These are phyloP conservation scores for Chaetomium olivaceum DNA, from an alignment of 2,329 filamentous ascomycete genomes.

Conservation along the genomic window DNA sequence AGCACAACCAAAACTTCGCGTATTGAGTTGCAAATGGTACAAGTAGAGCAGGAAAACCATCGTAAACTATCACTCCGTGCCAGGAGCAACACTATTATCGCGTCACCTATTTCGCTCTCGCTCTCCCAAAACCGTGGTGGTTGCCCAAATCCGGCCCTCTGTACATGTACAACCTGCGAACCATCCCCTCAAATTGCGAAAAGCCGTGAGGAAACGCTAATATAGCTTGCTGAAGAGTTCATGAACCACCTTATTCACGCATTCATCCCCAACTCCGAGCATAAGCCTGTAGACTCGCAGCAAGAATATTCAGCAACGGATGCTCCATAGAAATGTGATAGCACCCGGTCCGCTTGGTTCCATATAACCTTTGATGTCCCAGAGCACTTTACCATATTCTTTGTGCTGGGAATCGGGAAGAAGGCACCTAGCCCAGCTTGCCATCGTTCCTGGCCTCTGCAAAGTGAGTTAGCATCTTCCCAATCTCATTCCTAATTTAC, in stretches of 20 bases:
- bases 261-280: background rate
- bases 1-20: too few species aligned
- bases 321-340: slow-evolving; percentile 15
- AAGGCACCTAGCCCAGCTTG: slow-evolving; percentile 55
- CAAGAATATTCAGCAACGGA: slow-evolving; percentile 18
- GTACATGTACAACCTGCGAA: slow-evolving; percentile 10
- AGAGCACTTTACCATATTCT: background rate
- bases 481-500: background rate
- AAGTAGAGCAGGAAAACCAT: background rate
- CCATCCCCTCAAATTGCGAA: background rate
- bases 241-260: background rate
- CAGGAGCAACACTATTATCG: background rate
- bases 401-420: background rate
- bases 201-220: background rate
- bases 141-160: background rate
- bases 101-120: background rate
- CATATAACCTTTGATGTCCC: background rate
- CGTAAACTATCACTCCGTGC: slow-evolving; percentile 1
- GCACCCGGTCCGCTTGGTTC: slow-evolving; percentile 4
- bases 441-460: slow-evolving; percentile 72
- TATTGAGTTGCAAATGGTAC: too few species aligned
- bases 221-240: background rate
- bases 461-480: slow-evolving; percentile 13
- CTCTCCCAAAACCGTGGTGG: background rate
- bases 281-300: background rate